phyloP scores from a whole-genome alignment of 2,329 filamentous ascomycete species.

The Colletotrichum sp. region DNA sequence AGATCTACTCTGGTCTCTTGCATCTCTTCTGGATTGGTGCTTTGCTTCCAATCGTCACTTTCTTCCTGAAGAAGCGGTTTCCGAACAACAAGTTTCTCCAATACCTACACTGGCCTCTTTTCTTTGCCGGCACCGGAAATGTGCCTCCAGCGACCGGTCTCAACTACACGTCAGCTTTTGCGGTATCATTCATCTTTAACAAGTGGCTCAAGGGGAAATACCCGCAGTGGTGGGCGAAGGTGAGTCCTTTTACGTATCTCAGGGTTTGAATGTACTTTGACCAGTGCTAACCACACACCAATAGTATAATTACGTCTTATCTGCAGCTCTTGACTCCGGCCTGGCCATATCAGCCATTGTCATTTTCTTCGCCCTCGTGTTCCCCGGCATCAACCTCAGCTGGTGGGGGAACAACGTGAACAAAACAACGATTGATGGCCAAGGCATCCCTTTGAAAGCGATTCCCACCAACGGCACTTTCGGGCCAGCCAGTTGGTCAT shows the following conservation, averaged over 20 bases:
- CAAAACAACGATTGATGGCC: conserved; percentile 42
- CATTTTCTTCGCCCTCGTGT: conserved; percentile 47
- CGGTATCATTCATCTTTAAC: conserved; percentile 4
- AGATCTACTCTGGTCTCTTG: conserved; percentile 50
- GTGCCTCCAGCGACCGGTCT: conserved; percentile 12
- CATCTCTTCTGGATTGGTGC: conserved; percentile 56
- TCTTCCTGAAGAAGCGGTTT: conserved; percentile 5
- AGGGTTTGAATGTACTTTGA: background rate
- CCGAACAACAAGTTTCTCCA: background rate
- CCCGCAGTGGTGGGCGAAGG: conserved; percentile 15
- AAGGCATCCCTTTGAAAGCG: conserved; percentile 25
- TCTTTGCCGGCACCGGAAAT: conserved; percentile 13
- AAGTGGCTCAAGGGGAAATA: conserved; percentile 18
- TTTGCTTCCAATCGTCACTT: conserved; percentile 1
- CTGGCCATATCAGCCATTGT: conserved; percentile 45
- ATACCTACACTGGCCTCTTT: conserved; percentile 10
- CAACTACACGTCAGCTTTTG: conserved; percentile 13
- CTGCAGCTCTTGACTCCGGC: conserved; percentile 45
- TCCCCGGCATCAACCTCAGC: conserved; percentile 38
- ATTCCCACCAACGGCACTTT: conserved; percentile 9
- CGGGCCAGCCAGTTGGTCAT: conserved; percentile 7
- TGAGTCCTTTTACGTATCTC: background rate
- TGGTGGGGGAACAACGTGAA: conserved; percentile 45
- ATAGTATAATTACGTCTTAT: conserved; percentile 42
- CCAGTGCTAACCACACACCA: background rate